Conservation (phyloP, 2,329 filamentous ascomycete genomes). For the Fusarium continuum region DNA sequence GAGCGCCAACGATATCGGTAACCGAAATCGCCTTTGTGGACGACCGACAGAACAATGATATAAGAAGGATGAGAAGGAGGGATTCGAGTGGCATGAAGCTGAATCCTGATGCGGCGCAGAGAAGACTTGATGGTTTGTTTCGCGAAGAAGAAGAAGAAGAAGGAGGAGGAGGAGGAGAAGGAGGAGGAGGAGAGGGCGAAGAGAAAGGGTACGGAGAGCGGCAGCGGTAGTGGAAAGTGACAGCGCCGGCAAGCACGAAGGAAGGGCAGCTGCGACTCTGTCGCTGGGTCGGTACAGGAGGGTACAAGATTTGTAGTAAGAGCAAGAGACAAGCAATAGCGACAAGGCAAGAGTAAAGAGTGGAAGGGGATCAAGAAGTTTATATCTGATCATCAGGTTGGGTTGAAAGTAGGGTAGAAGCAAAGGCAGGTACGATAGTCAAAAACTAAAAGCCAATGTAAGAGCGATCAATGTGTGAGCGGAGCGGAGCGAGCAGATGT, state of each 20-base stretch:
- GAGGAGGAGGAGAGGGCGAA: not conserved
- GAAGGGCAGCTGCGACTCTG: not conserved
- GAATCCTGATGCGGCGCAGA: not conserved
- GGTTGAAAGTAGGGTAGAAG: not conserved
- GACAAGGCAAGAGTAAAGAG: not conserved
- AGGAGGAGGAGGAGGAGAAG: not conserved
- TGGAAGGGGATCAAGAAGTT: not conserved
- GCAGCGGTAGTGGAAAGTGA: not conserved
- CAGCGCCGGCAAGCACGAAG: not conserved
- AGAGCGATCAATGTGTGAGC: too few species aligned
- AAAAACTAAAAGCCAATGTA: too few species aligned
- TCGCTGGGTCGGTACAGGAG: not conserved
- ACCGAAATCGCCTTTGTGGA: not conserved
- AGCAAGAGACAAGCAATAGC: not conserved
- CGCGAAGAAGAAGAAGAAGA: not conserved
- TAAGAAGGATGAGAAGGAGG: not conserved
- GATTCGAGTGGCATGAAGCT: not conserved
- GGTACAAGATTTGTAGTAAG: not conserved
- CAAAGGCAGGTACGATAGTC: not conserved
- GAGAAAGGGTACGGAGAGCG: too few species aligned
- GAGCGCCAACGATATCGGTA: not conserved
- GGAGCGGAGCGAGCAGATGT: too few species aligned
- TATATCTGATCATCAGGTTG: not conserved
- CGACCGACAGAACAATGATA: constrained; percentile 5
- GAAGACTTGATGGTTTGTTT: not conserved